phyloP scores from a whole-genome alignment of 108 stramenopile genomes.

The Seminavis robusta region DNA sequence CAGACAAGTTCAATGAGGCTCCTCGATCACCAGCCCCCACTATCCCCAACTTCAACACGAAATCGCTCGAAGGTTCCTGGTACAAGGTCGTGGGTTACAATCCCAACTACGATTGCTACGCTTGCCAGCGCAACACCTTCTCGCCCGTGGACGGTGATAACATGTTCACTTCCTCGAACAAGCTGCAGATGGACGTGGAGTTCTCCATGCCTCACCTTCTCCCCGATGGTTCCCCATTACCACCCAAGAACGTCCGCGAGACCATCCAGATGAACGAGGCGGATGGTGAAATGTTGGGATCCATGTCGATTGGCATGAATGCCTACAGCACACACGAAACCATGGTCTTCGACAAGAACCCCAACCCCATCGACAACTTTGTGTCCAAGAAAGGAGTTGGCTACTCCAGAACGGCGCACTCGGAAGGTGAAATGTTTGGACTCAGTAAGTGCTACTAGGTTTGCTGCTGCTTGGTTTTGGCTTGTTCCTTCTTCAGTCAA shows the following conservation, averaged over 20 bases:
- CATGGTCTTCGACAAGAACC: conserved; percentile 77
- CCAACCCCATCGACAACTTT: conserved; percentile 22
- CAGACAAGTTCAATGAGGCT: conserved; percentile 71
- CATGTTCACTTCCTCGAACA: conserved; percentile 26
- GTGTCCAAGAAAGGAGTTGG: conserved; percentile 53
- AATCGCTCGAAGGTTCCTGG: conserved; percentile 88
- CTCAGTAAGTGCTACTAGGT: conserved; percentile 57
- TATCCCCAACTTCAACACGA: conserved; percentile 74
- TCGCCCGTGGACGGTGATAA: conserved; percentile 38
- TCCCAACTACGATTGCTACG: conserved; percentile 97
- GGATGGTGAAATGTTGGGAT: conserved; percentile 17
- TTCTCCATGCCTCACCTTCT: conserved; percentile 90
- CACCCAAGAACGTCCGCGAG: conserved; percentile 68
- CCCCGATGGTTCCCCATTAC: conserved; percentile 80
- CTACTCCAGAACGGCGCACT: conserved; percentile 84
- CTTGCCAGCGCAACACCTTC: conserved; percentile 96
- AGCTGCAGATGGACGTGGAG: conserved; percentile 82
- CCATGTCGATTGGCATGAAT: conserved; percentile 73
- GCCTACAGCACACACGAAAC: conserved; percentile 80
- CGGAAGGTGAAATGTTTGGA: conserved; percentile 92
- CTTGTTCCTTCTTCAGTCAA: background rate
- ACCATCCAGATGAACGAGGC: conserved; percentile 14
- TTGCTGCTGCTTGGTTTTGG: background rate
- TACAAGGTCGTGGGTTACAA: conserved; percentile 97
- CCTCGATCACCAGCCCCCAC: conserved; percentile 79